Percentiles rank a stretch among this genome's conserved stretches.
Evolutionary conservation across 2,329 filamentous ascomycete species (phyloP).

Genomic region (Cadophora sp.): DNA sequence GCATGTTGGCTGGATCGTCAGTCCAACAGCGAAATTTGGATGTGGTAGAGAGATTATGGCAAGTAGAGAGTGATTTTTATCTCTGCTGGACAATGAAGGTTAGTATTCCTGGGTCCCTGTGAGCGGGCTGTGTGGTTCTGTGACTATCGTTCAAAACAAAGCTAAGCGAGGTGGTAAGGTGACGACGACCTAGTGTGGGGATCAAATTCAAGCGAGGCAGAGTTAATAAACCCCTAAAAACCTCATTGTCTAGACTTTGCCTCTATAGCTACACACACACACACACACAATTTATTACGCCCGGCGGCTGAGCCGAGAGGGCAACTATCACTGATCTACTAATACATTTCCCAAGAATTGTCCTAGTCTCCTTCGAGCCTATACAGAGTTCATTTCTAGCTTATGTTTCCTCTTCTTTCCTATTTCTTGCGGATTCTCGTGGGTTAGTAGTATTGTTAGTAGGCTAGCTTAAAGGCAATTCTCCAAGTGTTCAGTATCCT

Average conservation of each 20-base stretch:
- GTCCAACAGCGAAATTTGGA: no score
- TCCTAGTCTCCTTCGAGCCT: background rate
- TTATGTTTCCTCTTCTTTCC: background rate
- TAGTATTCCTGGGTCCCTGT: background rate
- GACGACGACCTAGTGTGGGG: background rate
- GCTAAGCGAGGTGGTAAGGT: background rate
- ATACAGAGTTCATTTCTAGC: background rate
- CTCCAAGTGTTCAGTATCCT: background rate
- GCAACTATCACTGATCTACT: constrained; percentile 3
- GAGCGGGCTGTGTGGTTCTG: background rate
- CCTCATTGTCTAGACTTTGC: constrained; percentile 1
- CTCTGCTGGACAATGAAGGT: background rate
- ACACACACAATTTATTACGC: constrained; percentile 8
- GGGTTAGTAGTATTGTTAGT: background rate
- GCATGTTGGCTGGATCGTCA: no score
- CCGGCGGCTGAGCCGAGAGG: constrained; percentile 6
- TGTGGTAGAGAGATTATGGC: background rate
- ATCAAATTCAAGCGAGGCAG: background rate
- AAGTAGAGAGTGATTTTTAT: background rate
- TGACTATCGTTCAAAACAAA: background rate
- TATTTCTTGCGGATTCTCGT: background rate
- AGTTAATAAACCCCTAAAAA: background rate
- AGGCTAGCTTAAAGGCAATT: background rate
- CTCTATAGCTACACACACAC: background rate
- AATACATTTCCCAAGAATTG: constrained; percentile 4